Evolutionary conservation across 78 protist genomes (phyloP), one percentile per base, ranked within the genome.

Genomic region (Planoprotostelium fungivorum): DNA sequence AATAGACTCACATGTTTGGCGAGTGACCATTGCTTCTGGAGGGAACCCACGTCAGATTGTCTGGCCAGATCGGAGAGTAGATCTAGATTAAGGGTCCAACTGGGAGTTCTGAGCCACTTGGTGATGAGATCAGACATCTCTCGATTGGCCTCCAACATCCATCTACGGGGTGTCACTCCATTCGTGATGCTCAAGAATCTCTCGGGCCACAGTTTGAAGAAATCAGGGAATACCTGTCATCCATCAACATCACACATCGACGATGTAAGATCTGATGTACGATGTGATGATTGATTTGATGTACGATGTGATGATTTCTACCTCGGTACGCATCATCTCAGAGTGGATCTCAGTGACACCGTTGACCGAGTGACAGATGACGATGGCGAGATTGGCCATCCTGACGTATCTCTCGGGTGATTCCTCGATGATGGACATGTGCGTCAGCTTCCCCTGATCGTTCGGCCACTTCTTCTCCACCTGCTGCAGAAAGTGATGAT

Each of bases 151-250:
- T 89, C 90, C 28, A 90, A 90, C 83, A 98, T 87, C 99, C 99
- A 98, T 51, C 99, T 92, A 51, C 99, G 91, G 36, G 97, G 98
- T 0, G 99, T 98, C 16, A 98, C 98, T 39, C 99, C 99, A 93
- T 98, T 98, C 39, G 99, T 98, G 93, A 91, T 95, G 91, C 96
- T 96, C 38, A 87, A 94, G 96, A 98, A 97, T 63, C 95, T 95
- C 38, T 97, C 89, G 36, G 98, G 98, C 91, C 90, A 96, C 29
- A 98, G 0, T 63, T 92, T 93, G 93, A 88, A 87, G 89, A 97
- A 98, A 73, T 91, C 90, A 34, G 91, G 91, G 96, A 96, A 96
- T 37, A 94, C 92, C 73, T 51, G 5, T 51, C 16, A 16, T 51
- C 31, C 73, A 16, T 51, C 5, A 51, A 51, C 73, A 51, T 51